Base-by-base conservation (phyloP, 2,329 filamentous ascomycete species). In the Aspergillus aculeatinus region DNA sequence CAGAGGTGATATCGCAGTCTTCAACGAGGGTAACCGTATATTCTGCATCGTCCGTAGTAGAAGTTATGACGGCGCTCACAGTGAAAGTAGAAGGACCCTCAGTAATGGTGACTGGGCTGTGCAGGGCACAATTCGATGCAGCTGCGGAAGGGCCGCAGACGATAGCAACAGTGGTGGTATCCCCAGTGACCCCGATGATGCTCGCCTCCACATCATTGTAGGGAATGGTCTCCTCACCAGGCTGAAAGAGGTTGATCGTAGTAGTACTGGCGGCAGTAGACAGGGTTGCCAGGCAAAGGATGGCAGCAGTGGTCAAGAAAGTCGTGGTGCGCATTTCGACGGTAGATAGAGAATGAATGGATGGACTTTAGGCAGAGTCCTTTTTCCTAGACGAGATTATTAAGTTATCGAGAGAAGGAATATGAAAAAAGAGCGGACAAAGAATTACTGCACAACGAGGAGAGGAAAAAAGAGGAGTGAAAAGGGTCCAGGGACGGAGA, bases 21-120 rank as follows among this genome's bases (percentile, higher is more conserved):
- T 63, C 47, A 1, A 58, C 44, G 0, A 64, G 16, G 7, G 65
- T 63, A 16, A 60, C 9, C 2, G 42, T 61, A 10, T 47, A 61
- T 3, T 57, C 35, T 5, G 58, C 48, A 6, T 60, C 63, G 19
- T 23, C 1, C 3, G 48, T 55, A 25, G 48, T 48, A 25, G 59
- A 57, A 4, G 63, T 21, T 35, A 59, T 60, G 25, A 60, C 52
- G n/a, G 62, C 62, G 21, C 52, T 58, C 23, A 62, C 27, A 25
- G 55, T 55, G 35, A 55, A 65, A 51, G 65, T 68, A 12, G 67
- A 68, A 9, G 64, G 65, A 4, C 67, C 65, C 42, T 64, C 55
- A 25, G 64, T 67, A 3, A 65, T 25, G 52, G 67, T 68, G 11
- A 64, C 12, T 2, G 65, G 65, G 14, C 55, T 57, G 4, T 54